These are phyloP conservation scores for Ettlia oleoabundans DNA, from an alignment of 139 green algal genomes.

Conservation along the genomic window DNA sequence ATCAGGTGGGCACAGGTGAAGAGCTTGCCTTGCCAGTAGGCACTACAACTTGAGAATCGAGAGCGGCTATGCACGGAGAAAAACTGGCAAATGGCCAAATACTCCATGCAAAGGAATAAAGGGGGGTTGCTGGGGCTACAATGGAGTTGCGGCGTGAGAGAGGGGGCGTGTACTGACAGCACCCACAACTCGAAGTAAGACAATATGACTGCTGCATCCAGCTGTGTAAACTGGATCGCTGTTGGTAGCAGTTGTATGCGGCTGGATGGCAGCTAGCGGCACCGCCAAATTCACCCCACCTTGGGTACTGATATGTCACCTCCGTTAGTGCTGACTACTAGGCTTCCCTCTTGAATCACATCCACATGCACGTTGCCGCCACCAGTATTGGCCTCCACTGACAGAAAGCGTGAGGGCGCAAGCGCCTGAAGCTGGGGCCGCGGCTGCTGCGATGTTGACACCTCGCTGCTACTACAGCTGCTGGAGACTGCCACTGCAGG, in stretches of 20 bases:
- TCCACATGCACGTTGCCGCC: conserved; percentile 17
- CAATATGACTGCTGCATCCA: too few species aligned
- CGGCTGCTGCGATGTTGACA: neutral
- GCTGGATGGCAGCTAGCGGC: neutral
- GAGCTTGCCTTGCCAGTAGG: too few species aligned
- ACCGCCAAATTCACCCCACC: neutral
- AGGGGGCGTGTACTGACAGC: too few species aligned
- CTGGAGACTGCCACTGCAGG: conserved; percentile 4
- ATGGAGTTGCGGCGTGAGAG: too few species aligned
- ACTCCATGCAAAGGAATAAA: neutral
- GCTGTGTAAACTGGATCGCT: neutral
- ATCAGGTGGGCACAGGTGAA: too few species aligned
- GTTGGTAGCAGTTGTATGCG: neutral
- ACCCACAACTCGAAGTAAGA: too few species aligned
- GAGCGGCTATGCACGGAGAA: too few species aligned
- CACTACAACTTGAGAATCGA: too few species aligned
- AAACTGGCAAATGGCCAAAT: too few species aligned
- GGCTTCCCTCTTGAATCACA: conserved; percentile 26
- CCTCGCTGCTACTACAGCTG: neutral
- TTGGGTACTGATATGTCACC: conserved; percentile 33
- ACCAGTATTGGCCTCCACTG: neutral
- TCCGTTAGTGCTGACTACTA: conserved; percentile 18
- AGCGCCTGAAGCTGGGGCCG: neutral
- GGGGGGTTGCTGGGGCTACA: too few species aligned
- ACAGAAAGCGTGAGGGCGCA: conserved; percentile 15